A percentile compares a stretch with the other conserved stretches of the same genome.
Evolutionary conservation across 2,329 filamentous ascomycete species (phyloP).

Genomic region (Aspergillus tanneri): DNA sequence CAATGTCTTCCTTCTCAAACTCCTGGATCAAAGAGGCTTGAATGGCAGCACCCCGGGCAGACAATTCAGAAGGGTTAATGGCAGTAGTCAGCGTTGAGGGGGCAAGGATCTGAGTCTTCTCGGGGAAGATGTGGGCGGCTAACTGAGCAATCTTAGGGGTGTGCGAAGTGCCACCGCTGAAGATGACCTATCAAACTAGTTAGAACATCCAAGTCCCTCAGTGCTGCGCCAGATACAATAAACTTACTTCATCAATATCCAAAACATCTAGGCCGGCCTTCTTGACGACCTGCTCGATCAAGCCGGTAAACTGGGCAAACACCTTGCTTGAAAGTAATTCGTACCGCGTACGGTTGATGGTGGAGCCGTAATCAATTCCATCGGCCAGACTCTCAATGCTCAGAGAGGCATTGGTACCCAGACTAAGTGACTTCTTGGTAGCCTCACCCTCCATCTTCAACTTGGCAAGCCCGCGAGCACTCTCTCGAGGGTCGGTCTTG

Average conservation of each 20-base stretch:
- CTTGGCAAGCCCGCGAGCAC: slow-evolving; percentile 82
- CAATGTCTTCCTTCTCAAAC: slow-evolving; percentile 89
- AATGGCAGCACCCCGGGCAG: slow-evolving; percentile 86
- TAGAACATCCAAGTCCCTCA: background rate
- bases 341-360: slow-evolving; percentile 89
- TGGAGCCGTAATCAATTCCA: slow-evolving; percentile 86
- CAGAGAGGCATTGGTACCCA: slow-evolving; percentile 85
- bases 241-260: slow-evolving; percentile 74
- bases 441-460: slow-evolving; percentile 87
- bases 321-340: slow-evolving; percentile 85
- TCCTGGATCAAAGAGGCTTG: slow-evolving; percentile 93
- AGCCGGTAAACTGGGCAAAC: slow-evolving; percentile 80
- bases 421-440: slow-evolving; percentile 86
- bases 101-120: slow-evolving; percentile 73
- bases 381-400: slow-evolving; percentile 88
- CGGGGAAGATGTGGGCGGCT: slow-evolving; percentile 75
- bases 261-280: slow-evolving; percentile 91
- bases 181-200: slow-evolving; percentile 62
- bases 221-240: background rate
- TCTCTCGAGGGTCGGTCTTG: slow-evolving; percentile 79
- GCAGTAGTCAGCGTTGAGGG: slow-evolving; percentile 74
- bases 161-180: slow-evolving; percentile 88
- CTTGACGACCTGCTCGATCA: slow-evolving; percentile 80
- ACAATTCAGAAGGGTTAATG: slow-evolving; percentile 90
- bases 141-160: slow-evolving; percentile 88